Base-by-base conservation (phyloP, 2,329 filamentous ascomycete genomes). In the Sphaerulina populicola region DNA sequence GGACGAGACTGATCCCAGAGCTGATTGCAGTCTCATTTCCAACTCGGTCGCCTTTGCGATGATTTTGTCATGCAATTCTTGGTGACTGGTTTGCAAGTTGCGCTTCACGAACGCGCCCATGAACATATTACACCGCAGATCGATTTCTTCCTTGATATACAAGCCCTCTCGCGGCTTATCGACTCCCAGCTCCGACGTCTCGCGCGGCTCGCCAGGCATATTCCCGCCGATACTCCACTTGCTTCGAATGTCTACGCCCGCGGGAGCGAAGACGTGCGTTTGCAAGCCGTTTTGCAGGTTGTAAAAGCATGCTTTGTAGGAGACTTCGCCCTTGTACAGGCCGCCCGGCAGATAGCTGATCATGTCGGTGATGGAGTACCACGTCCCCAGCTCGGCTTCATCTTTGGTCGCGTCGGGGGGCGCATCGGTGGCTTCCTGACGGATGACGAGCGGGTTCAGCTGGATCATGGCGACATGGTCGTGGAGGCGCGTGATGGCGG, bases 211-310 rank as follows among this genome's bases (percentile, higher is more conserved):
- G 14, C 83, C 85, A 0, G 83, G 82, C 38, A 86, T 70, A 8
- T 78, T 80, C 8, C 88, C 88, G 41, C 79, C 81, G 3, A 95
- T 73, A 85, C 87, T 94, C 87, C 88, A 94, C 68, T 83, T 85
- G 44, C 81, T 83, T 53, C 81, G 81, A 59, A 94, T 85, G 55
- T 93, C 82, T 47, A 94, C 77, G 9, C 87, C 87, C 64, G 88
- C 78, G 0, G 89, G 88, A 3, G 88, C 88, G 63, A 88, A 91
- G 61, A 83, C 82, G 66, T 94, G 88, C 11, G 88, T 94, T 70
- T 89, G 82, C 27, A 94, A 69, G 4, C 88, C 88, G 50, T 78
- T 73, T 3, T 81, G 73, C 15, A 88, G 73, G 63, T 94, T 80
- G 68, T 88, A 79, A 66, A 94, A 94, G 61, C 85, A 88, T 49